Evolutionary conservation across 257 asterid genomes (phyloP).

Genomic region (Lantana camara): DNA sequence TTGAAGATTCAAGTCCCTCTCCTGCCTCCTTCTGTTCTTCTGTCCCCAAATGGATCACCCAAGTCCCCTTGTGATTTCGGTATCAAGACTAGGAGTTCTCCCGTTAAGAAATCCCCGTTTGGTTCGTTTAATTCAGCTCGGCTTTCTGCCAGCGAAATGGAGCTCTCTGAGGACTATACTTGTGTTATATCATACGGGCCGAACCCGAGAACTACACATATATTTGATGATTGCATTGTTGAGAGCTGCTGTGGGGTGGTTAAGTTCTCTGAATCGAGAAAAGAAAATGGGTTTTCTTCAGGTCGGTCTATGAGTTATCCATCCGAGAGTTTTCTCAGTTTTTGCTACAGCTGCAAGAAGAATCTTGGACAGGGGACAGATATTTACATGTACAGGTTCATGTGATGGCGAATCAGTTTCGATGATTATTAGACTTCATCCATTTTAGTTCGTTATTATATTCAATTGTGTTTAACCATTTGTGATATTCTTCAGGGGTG

Average conservation of each 20-base stretch:
- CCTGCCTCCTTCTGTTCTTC: slow-evolving; percentile 36
- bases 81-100: slow-evolving; percentile 58
- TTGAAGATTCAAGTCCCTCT: slow-evolving; percentile 75
- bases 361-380: slow-evolving; percentile 73
- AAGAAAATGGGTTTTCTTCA: slow-evolving; percentile 25
- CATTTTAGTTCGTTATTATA: neutral
- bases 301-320: slow-evolving; percentile 52
- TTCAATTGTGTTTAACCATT: neutral
- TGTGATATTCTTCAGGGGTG: slow-evolving; percentile 52
- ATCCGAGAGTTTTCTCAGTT: slow-evolving; percentile 69
- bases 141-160: slow-evolving; percentile 73
- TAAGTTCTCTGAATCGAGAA: slow-evolving; percentile 43
- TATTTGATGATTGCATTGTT: slow-evolving; percentile 82
- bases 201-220: slow-evolving; percentile 81
- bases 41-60: slow-evolving; percentile 52
- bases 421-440: neutral
- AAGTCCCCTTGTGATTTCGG: slow-evolving; percentile 77
- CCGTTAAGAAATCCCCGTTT: slow-evolving; percentile 54
- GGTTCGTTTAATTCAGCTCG: slow-evolving; percentile 43
- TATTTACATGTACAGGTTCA: slow-evolving; percentile 82
- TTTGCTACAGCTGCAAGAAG: slow-evolving; percentile 74
- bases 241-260: slow-evolving; percentile 72
- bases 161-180: slow-evolving; percentile 91
- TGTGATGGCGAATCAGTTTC: neutral
- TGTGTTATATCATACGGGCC: slow-evolving; percentile 85